phyloP scores from a whole-genome alignment of 1,284 basidiomycete genomes.

The Malassezia slooffiae region DNA sequence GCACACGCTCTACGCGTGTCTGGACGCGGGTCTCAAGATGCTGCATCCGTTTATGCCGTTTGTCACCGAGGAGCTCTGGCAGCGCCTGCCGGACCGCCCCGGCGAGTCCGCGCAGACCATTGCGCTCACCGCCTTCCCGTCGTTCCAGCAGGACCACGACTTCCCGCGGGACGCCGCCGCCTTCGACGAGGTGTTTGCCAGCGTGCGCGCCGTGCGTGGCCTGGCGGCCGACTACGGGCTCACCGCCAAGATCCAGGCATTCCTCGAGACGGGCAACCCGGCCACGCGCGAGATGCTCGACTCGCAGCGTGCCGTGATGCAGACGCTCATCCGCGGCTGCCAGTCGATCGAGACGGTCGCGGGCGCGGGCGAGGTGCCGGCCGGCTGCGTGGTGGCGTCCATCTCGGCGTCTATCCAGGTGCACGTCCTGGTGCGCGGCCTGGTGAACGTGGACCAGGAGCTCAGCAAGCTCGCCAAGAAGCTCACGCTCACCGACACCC shows the following conservation, averaged over 20 bases:
- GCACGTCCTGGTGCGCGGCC: constrained; percentile 34
- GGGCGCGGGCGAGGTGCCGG: constrained; percentile 57
- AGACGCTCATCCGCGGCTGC: constrained; percentile 78
- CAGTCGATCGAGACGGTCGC: constrained; percentile 59
- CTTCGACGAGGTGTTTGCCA: constrained; percentile 77
- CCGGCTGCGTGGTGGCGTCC: constrained; percentile 72
- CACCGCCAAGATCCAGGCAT: constrained; percentile 78
- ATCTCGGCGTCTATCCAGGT: constrained; percentile 29
- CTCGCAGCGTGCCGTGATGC: constrained; percentile 63
- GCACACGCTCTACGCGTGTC: constrained; percentile 87
- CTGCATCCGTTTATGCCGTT: constrained; percentile 99
- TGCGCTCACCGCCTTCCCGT: constrained; percentile 76
- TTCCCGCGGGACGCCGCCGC: constrained; percentile 16
- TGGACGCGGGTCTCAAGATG: constrained; percentile 77
- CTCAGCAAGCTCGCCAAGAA: constrained; percentile 41
- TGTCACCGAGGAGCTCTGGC: constrained; percentile 98
- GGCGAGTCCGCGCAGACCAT: constrained; percentile 74
- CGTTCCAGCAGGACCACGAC: constrained; percentile 45
- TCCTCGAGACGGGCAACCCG: constrained; percentile 62
- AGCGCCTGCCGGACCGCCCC: constrained; percentile 73
- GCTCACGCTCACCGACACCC: constrained; percentile 31
- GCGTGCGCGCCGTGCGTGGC: constrained; percentile 68
- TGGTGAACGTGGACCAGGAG: constrained; percentile 39
- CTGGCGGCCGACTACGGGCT: constrained; percentile 83
- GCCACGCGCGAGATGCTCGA: constrained; percentile 51